Base-by-base conservation (phyloP, 2,329 filamentous ascomycete genomes). In the Fusarium virguliforme region DNA sequence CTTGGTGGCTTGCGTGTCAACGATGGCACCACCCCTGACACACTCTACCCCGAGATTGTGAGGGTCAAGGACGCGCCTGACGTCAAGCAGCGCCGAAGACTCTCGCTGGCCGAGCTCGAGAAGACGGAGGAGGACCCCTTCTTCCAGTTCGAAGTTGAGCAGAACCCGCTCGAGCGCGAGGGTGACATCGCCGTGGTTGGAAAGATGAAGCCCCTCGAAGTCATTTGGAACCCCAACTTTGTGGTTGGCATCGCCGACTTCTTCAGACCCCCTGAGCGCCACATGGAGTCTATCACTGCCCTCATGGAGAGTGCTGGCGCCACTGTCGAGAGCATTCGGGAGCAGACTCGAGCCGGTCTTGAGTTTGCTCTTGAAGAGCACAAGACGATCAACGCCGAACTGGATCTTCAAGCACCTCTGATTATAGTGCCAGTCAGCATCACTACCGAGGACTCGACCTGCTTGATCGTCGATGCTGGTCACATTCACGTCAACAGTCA, bases 281-380 rank as follows among this genome's bases (percentile, higher is more conserved):
- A 99, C 79, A 98, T 99, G 95, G 96, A 99, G 78, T 99, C 96
- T 9, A 98, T 99, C 74, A 92, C 91, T 12, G 97, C 96, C 2
- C 86, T 99, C 62, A 94, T 99, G 90, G 97, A 99, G 81, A 94
- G 92, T 51, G 96, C 96, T 6, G 95, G 96, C 26, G 95, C 95
- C 2, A 99, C 96, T 0, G 95, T 99, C 0, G 95, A 99, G 81
- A 95, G 95, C 8, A 86, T 99, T 64, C 89, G 97, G 35, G 95
- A 98, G 79, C 97, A 99, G 82, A 99, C 97, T 5, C 89, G 97
- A 79, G 95, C 96, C 55, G 95, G 96, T 28, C 88, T 99, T 35
- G 95, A 99, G 80, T 99, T 98, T 81, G 97, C 96, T 0, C 85
- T 99, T 4, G 93, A 98, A 76, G 97, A 99, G 79, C 96, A 99